Evolutionary conservation across 2,329 filamentous ascomycete species (phyloP), one percentile per base, ranked within the genome.

Genomic region (Venturia oleaginea): DNA sequence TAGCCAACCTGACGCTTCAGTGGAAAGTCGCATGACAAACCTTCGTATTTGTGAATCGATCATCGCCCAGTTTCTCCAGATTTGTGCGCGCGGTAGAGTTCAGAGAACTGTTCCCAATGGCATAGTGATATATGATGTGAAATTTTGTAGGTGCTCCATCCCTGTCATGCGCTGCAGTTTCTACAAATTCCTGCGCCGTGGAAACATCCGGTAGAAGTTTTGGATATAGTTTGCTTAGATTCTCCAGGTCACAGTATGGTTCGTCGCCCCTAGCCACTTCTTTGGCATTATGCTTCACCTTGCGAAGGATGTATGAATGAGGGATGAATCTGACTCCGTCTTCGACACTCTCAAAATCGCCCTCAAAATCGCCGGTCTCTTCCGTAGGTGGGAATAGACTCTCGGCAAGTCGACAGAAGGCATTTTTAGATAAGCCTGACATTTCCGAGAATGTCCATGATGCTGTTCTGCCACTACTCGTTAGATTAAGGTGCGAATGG

Each of bases 81-180:
- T 22, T 54, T 32, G 10, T 38, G 30, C 51, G 30, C 46, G 62
- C 62, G 15, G 32, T 59, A 37, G 27, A 34, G 22, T 63, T 59
- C 19, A 63, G 42, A 11, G 24, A 32, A 55, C 46, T 48, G 51
- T 63, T 37, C 24, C 62, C 62, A 42, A 63, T 63, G 10, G 32
- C 62, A 57, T 63, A 63, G 32, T 63, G 46, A 27, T 48, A 57
- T 13, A 59, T 59, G 51, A 55, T 37, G 48, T 63, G 62, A 32
- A 46, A 59, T 19, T 42, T 42, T 4, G 27, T 19, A 19, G 40
- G 17, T 13, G 27, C 11, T 8, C 48, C 62, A 38, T 59, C 46
- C 55, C 32, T 42, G 19, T 63, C 40, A 24, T 51, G 48, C 15
- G 22, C 30, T 22, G 19, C 46, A 34, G 30, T 57, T 32, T 37